phyloP scores from a whole-genome alignment of 2,329 filamentous ascomycete species.

The Macrophomina tecta region DNA sequence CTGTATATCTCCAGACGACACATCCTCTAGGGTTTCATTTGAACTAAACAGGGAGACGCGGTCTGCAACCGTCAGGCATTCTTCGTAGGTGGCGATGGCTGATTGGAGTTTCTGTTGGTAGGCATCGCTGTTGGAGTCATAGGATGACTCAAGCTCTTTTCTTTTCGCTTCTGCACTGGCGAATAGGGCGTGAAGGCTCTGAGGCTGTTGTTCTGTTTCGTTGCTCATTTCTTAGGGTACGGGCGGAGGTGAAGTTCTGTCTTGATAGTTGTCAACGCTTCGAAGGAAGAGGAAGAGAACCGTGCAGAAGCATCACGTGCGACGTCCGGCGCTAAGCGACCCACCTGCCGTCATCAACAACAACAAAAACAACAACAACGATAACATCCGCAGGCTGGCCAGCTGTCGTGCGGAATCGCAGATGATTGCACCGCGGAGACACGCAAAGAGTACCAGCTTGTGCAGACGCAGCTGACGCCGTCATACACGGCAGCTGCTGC shows the following conservation, averaged over 20 bases:
- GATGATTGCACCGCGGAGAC: not conserved
- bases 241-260: not conserved
- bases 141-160: slow-evolving; percentile 65
- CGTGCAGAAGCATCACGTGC: slow-evolving; percentile 13
- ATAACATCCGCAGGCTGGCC: not conserved
- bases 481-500: not conserved
- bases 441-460: too few species aligned
- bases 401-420: not conserved
- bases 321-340: not conserved
- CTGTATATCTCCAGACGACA: slow-evolving; percentile 82
- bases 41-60: slow-evolving; percentile 83
- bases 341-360: not conserved
- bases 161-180: slow-evolving; percentile 61
- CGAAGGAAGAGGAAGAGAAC: not conserved
- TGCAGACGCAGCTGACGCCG: too few species aligned
- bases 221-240: slow-evolving; percentile 14
- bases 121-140: slow-evolving; percentile 67
- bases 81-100: slow-evolving; percentile 73
- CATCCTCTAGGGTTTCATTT: slow-evolving; percentile 88
- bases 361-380: not conserved
- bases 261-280: not conserved
- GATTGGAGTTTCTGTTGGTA: slow-evolving; percentile 72
- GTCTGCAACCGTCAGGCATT: slow-evolving; percentile 72
- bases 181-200: slow-evolving; percentile 63
- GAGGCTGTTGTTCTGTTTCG: slow-evolving; percentile 53